phyloP scores from a whole-genome alignment of 225 moss, liverwort and hornwort species.

The Physcomitrellopsis africana region DNA sequence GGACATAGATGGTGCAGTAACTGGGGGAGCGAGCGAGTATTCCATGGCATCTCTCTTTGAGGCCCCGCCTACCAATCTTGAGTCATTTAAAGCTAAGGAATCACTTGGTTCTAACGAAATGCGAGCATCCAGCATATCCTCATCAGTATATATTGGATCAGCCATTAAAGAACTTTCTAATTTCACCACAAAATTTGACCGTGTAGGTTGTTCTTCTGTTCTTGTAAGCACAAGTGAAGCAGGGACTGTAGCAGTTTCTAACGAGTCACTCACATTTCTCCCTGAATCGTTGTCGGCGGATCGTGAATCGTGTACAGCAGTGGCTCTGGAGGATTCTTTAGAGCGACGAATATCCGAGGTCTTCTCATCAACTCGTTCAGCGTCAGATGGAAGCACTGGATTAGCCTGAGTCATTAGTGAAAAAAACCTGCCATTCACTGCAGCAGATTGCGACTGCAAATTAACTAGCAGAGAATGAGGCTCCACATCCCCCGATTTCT shows the following conservation, averaged over 20 bases:
- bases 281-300: slow-evolving; percentile 19
- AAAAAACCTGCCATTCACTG: slow-evolving; percentile 32
- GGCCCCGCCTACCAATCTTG: no score
- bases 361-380: slow-evolving; percentile 31
- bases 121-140: no score
- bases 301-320: slow-evolving; percentile 18
- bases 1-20: slow-evolving; percentile 12
- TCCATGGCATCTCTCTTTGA: no score
- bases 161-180: no score
- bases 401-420: slow-evolving; percentile 23
- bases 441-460: slow-evolving; percentile 26
- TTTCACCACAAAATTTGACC: no score
- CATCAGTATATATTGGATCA: no score
- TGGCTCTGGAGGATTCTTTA: slow-evolving; percentile 15
- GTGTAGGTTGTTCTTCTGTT: no score
- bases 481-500: slow-evolving; percentile 24
- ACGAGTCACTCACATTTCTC: slow-evolving; percentile 1
- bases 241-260: slow-evolving; percentile 23
- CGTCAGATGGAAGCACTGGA: slow-evolving; percentile 24
- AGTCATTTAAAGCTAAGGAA: no score
- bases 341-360: slow-evolving; percentile 14
- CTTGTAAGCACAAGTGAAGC: no score
- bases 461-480: slow-evolving; percentile 30
- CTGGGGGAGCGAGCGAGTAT: no score
- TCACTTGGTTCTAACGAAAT: no score